These are phyloP conservation scores for Termitomyces sp. DNA, from an alignment of 768 basidiomycete genomes.

Conservation along the genomic window DNA sequence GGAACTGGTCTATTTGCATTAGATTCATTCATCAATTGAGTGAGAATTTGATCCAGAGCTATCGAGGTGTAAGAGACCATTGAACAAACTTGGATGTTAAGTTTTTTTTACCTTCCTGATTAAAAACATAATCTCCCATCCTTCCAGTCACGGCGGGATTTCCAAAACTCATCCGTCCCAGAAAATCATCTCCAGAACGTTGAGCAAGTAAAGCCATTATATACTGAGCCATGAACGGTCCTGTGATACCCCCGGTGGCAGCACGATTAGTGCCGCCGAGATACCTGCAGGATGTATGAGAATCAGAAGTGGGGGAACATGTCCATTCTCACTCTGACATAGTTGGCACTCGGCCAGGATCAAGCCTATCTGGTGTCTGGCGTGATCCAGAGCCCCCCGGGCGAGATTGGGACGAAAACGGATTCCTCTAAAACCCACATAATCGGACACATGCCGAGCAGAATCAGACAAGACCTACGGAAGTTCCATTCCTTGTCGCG, in stretches of 20 bases:
- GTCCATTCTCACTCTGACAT: constrained; percentile 47
- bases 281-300: constrained; percentile 19
- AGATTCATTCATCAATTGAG: constrained; percentile 81
- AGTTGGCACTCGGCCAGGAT: constrained; percentile 28
- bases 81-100: neutral
- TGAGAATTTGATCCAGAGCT: constrained; percentile 83
- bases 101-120: constrained; percentile 63
- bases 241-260: constrained; percentile 34
- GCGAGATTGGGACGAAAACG: constrained; percentile 12
- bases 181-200: constrained; percentile 35
- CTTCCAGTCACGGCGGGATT: constrained; percentile 41
- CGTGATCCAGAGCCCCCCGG: constrained; percentile 9
- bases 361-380: neutral
- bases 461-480: constrained; percentile 1
- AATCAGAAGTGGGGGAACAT: neutral
- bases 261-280: constrained; percentile 22
- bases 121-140: constrained; percentile 91
- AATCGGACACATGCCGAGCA: neutral
- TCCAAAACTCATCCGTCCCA: constrained; percentile 27
- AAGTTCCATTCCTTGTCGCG: neutral
- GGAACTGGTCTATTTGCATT: constrained; percentile 28
- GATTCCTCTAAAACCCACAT: constrained; percentile 5
- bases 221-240: constrained; percentile 68
- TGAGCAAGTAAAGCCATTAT: constrained; percentile 55
- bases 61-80: constrained; percentile 1